Evolutionary conservation across 2,329 filamentous ascomycete species (phyloP), one percentile per base, ranked within the genome.

Genomic region (Hawksworthiomyces lignivorus): DNA sequence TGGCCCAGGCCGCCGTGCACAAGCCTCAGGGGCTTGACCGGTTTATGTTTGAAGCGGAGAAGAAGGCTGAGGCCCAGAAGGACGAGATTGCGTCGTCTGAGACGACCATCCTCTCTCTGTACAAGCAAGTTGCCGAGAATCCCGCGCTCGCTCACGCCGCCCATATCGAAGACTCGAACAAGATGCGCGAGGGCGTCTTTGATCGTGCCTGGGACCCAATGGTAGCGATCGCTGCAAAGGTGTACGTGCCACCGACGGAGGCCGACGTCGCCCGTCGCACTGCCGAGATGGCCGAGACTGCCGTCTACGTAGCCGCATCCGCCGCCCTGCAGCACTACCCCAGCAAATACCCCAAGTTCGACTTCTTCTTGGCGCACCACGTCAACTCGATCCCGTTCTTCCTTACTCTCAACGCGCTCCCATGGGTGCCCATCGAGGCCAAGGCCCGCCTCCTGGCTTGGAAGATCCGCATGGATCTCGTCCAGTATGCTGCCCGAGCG

Each of bases 331-430:
- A n/a, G n/a, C n/a, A n/a, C n/a, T 67, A 74, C 22, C 75, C 76
- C 0, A 68, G 69, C 1, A 84, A 88, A 56, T 60, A 70, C 18
- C 68, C 82, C 37, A 88, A 84, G 57, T 79, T 87, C 57, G 89
- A 95, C 58, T 96, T 96, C 59, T 92, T 82, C 66, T 50, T 78
- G 42, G 73, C 76, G 73, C 89, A 96, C 61, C 77, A 80, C 53
- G 65, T 90, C 50, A 96, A 84, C 55, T 68, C 68, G 0, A 56
- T 69, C 10, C 81, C 82, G n/a, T 77, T 94, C 50, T 92, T 90
- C 65, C 71, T 86, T 50, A 67, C 69, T 7, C 71, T 95, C 56
- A 72, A 80, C 54, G 63, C 64, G 10, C 71, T 71, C 49, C 50
- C 68, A 28, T 92, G 75, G 73, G 68, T 88, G 32, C 68, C 77